phyloP scores from a whole-genome alignment of 2,329 filamentous ascomycete genomes.

The Trichoderma gracile region DNA sequence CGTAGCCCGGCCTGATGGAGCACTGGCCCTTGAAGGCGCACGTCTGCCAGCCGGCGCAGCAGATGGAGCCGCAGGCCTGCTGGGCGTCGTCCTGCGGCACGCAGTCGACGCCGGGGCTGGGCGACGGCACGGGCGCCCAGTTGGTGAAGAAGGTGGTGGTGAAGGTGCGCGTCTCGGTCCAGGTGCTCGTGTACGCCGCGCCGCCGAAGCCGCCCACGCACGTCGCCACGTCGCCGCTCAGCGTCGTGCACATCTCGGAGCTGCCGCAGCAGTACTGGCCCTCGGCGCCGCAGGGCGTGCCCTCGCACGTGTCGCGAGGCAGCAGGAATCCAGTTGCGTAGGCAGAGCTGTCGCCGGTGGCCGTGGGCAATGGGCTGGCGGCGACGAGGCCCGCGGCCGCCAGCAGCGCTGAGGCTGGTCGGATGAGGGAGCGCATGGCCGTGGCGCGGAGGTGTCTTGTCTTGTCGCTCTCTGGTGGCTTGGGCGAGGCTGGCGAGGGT shows the following conservation, averaged over 20 bases:
- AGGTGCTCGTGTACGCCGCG: slow-evolving; percentile 54
- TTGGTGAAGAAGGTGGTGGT: slow-evolving; percentile 60
- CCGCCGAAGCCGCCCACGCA: slow-evolving; percentile 44
- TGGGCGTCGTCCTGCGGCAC: slow-evolving; percentile 54
- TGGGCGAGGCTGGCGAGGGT: background rate
- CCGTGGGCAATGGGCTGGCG: slow-evolving; percentile 53
- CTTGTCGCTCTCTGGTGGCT: background rate
- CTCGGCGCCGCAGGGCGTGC: slow-evolving; percentile 55
- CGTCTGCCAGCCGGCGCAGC: slow-evolving; percentile 69
- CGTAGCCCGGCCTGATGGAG: slow-evolving; percentile 52
- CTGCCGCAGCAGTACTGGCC: slow-evolving; percentile 57
- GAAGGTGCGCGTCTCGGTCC: slow-evolving; percentile 60
- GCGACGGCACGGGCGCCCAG: slow-evolving; percentile 48
- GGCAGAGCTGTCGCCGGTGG: slow-evolving; percentile 50
- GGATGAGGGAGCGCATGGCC: slow-evolving; percentile 24
- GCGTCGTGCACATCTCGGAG: slow-evolving; percentile 54
- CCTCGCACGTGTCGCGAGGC: slow-evolving; percentile 43
- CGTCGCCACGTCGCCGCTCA: slow-evolving; percentile 49
- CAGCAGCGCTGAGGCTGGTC: slow-evolving; percentile 36
- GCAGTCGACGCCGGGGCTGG: slow-evolving; percentile 50
- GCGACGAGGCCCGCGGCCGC: slow-evolving; percentile 37
- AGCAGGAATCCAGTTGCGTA: slow-evolving; percentile 49
- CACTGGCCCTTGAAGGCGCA: slow-evolving; percentile 64
- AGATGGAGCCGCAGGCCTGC: slow-evolving; percentile 66
- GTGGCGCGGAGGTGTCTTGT: too few relatives aligned